phyloP scores from a whole-genome alignment of 805 yeast genomes.

The Saturnispora dispora region DNA sequence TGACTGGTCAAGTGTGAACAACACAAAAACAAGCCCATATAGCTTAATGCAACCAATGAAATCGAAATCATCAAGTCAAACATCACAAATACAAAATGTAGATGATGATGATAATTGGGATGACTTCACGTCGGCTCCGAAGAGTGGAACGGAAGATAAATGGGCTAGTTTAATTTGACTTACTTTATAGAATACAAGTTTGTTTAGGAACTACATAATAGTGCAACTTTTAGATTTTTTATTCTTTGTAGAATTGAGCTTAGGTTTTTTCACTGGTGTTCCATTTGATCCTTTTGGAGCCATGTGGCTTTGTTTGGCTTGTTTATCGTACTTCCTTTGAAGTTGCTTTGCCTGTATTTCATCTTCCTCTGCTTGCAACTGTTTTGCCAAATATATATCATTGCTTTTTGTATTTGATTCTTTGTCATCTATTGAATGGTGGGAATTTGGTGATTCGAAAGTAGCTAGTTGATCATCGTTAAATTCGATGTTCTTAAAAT shows the following conservation, averaged over 20 bases:
- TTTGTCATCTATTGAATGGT: slow-evolving; percentile 9
- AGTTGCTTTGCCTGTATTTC: slow-evolving; percentile 21
- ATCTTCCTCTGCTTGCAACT: slow-evolving; percentile 28
- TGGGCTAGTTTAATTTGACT: slow-evolving; percentile 13
- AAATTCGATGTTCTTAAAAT: slow-evolving; percentile 2
- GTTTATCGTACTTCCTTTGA: slow-evolving; percentile 18
- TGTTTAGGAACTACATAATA: neutral
- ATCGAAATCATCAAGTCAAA: neutral
- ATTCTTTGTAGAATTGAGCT: neutral
- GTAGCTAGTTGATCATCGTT: neutral
- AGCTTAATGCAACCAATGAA: slow-evolving; percentile 10
- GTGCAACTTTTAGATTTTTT: slow-evolving; percentile 2
- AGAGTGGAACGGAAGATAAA: neutral
- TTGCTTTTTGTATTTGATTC: slow-evolving; percentile 15
- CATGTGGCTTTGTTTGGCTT: neutral
- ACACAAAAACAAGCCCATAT: neutral
- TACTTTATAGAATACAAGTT: neutral
- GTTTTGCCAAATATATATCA: slow-evolving; percentile 23
- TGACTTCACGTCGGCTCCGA: slow-evolving; percentile 8
- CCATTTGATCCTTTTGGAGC: neutral
- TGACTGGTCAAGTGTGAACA: slow-evolving; percentile 8
- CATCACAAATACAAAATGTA: neutral
- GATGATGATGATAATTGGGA: slow-evolving; percentile 12
- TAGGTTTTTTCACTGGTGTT: neutral
- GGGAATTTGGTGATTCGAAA: slow-evolving; percentile 1